phyloP scores from a whole-genome alignment of 208 protist genomes.

The Acanthamoeba divionensis region DNA sequence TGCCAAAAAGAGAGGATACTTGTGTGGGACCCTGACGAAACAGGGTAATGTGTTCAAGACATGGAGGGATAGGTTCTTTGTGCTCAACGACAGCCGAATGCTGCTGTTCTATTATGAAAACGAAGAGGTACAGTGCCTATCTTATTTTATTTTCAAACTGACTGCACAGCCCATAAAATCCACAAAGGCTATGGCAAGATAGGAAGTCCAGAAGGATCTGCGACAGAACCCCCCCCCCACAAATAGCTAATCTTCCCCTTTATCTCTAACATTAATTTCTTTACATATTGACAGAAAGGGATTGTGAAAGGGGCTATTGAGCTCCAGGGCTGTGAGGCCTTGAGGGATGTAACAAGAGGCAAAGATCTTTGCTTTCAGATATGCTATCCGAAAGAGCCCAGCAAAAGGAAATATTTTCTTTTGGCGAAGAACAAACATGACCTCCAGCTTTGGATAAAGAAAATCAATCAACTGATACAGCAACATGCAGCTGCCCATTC shows the following conservation, averaged over 20 bases:
- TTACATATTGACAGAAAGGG: neutral
- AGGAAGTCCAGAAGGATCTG: neutral
- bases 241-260: neutral
- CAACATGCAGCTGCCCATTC: neutral
- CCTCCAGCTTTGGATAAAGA: neutral
- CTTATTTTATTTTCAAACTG: too few species aligned
- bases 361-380: constrained; percentile 39
- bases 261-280: neutral
- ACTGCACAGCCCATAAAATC: neutral
- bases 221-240: neutral
- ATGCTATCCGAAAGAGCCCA: neutral
- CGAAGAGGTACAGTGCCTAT: neutral
- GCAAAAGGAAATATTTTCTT: neutral
- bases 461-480: neutral
- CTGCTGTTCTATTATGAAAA: constrained; percentile 21
- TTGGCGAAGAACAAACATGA: neutral
- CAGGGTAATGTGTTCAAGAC: constrained; percentile 17
- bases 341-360: neutral
- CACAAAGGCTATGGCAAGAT: too few species aligned
- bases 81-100: neutral
- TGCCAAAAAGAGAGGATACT: neutral
- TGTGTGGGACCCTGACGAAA: neutral
- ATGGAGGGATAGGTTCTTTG: constrained; percentile 12
- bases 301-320: neutral
- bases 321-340: neutral